These are phyloP conservation scores for Claviceps humidiphila DNA, from an alignment of 2,329 filamentous ascomycete genomes.

Conservation along the genomic window DNA sequence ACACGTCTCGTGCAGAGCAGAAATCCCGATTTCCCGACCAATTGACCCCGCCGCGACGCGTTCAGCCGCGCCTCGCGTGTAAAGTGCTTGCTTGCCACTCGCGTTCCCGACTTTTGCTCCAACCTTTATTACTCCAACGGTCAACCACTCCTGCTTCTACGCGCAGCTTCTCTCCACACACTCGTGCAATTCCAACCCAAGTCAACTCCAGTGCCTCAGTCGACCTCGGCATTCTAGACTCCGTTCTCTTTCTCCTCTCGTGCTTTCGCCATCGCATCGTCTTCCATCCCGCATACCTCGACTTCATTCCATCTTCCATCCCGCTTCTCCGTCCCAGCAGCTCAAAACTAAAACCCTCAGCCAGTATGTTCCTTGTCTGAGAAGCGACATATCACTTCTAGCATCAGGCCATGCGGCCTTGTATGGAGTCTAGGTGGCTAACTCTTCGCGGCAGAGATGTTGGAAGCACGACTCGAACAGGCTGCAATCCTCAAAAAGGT, in stretches of 20 bases:
- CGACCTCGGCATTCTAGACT: too few relatives aligned
- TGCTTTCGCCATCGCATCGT: too few relatives aligned
- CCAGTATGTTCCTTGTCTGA: not conserved
- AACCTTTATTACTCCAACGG: too few relatives aligned
- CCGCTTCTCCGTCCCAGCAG: not conserved
- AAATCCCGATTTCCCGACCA: too few relatives aligned
- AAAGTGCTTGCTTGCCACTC: constrained; percentile 17
- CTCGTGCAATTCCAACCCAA: too few relatives aligned
- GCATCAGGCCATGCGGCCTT: too few relatives aligned
- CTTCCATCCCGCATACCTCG: too few relatives aligned
- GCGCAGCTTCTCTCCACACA: too few relatives aligned
- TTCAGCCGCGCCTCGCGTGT: constrained; percentile 16
- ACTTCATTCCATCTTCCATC: not conserved
- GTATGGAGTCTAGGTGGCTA: not conserved
- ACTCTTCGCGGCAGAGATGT: constrained; percentile 42
- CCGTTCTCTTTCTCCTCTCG: not conserved
- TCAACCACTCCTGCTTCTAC: not conserved
- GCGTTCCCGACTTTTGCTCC: not conserved
- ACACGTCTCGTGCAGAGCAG: too few relatives aligned
- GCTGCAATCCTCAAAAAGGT: constrained; percentile 93
- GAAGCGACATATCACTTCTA: too few relatives aligned
- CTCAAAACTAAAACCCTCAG: not conserved
- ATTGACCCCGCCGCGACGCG: too few relatives aligned
- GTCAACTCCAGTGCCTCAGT: too few relatives aligned
- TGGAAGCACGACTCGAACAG: constrained; percentile 96